Percentiles rank a stretch among this genome's conserved stretches.
These are phyloP conservation scores for Ramaria rubella DNA, from an alignment of 768 basidiomycete genomes.

Conservation along the genomic window DNA sequence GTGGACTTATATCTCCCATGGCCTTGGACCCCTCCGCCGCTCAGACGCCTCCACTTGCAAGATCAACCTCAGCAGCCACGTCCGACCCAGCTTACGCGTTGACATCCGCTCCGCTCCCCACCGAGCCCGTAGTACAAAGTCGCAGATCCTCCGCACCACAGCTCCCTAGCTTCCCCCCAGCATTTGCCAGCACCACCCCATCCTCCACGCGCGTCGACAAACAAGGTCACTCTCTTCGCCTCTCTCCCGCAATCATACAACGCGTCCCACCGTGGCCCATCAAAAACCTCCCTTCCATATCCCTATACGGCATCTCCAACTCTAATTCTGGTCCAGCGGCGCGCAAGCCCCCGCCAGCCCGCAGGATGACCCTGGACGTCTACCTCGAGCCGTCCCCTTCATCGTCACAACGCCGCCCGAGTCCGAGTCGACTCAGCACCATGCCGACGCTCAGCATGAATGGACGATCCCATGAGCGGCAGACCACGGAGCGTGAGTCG, in stretches of 20 bases:
- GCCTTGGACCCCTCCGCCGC: neutral
- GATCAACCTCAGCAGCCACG: neutral
- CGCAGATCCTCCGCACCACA: neutral
- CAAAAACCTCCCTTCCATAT: constrained; percentile 37
- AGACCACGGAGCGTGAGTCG: no score
- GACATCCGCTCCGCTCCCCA: neutral
- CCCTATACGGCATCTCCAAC: constrained; percentile 73
- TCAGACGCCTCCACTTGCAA: neutral
- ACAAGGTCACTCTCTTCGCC: constrained; percentile 17
- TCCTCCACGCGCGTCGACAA: neutral
- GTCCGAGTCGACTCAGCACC: neutral
- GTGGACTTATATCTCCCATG: neutral
- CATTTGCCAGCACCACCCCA: neutral
- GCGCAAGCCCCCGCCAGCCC: neutral
- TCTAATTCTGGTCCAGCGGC: constrained; percentile 93
- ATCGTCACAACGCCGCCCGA: neutral
- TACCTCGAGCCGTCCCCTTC: neutral
- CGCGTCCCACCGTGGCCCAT: constrained; percentile 41
- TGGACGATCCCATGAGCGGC: constrained; percentile 1
- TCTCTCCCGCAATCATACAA: constrained; percentile 41
- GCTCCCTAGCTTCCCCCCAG: neutral
- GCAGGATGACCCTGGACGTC: neutral
- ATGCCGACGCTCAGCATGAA: neutral
- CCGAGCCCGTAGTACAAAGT: neutral
- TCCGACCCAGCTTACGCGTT: neutral